These are phyloP conservation scores for Eucalyptus globulus DNA, from an alignment of 345 rosid genomes.

Conservation along the genomic window DNA sequence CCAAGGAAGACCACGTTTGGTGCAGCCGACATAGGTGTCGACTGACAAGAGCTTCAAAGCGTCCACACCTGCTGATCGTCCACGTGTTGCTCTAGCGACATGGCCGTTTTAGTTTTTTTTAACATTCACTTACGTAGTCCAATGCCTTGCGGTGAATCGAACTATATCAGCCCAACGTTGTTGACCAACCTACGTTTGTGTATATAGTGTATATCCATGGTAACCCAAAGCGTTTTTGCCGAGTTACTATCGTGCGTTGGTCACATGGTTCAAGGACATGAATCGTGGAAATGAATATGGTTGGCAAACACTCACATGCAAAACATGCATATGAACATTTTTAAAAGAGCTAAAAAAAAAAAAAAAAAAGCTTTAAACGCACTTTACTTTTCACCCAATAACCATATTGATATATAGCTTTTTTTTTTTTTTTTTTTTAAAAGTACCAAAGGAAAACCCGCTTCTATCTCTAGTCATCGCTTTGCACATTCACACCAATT, in stretches of 20 bases:
- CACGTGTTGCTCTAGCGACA: not conserved
- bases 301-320: not conserved
- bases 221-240: not conserved
- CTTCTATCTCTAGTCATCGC: not conserved
- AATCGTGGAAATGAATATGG: not conserved
- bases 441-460: not conserved
- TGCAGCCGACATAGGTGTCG: not conserved
- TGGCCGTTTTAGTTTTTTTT: not conserved
- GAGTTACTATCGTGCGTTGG: not conserved
- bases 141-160: not conserved
- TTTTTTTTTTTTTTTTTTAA: not conserved
- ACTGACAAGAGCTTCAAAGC: not conserved
- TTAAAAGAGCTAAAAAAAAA: not conserved
- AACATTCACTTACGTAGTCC: not conserved
- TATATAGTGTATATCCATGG: not conserved
- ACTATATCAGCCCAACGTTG: not conserved
- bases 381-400: not conserved
- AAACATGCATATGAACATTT: not conserved
- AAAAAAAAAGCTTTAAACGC: not conserved
- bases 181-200: not conserved
- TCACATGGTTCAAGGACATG: not conserved
- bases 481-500: not conserved
- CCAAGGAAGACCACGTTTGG: not conserved
- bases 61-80: not conserved
- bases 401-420: not conserved